Evolutionary conservation across 768 basidiomycete genomes (phyloP).

Genomic region (Mycena sanguinolenta): DNA sequence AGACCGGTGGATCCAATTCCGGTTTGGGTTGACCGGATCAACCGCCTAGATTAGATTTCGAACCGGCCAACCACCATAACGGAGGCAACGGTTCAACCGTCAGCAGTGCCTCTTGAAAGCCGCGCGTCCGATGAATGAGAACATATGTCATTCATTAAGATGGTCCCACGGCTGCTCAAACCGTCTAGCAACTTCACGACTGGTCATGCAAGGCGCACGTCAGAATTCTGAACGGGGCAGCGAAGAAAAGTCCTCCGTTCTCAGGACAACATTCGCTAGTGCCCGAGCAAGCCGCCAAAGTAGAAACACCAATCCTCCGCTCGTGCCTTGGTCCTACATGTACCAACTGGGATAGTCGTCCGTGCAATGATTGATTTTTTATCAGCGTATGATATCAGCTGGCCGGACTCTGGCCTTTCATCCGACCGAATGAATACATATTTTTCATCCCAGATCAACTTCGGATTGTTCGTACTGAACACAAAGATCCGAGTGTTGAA

Average conservation of each 20-base stretch:
- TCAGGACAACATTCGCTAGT: slow-evolving; percentile 14
- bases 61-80: not conserved
- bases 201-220: not conserved
- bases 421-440: not conserved
- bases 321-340: not conserved
- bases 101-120: slow-evolving; percentile 18
- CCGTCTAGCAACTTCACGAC: not conserved
- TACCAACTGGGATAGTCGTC: not conserved
- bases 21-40: slow-evolving; percentile 2
- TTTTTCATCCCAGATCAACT: slow-evolving; percentile 21
- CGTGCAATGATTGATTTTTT: slow-evolving; percentile 8
- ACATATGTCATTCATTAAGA: not conserved
- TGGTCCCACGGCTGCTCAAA: slow-evolving; percentile 7
- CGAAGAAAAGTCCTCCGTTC: slow-evolving; percentile 1
- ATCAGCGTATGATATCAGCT: slow-evolving; percentile 7
- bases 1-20: not conserved
- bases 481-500: slow-evolving; percentile 14
- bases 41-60: slow-evolving; percentile 19
- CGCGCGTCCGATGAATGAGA: not conserved
- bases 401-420: no score
- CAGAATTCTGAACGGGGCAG: slow-evolving; percentile 5
- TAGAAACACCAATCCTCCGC: not conserved
- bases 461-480: slow-evolving; percentile 30
- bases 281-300: not conserved
- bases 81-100: slow-evolving; percentile 1